A percentile compares a stretch with the other conserved stretches of the same genome.
Evolutionary conservation across 768 basidiomycete species (phyloP).

Genomic region (Panaeolus cyanescens): DNA sequence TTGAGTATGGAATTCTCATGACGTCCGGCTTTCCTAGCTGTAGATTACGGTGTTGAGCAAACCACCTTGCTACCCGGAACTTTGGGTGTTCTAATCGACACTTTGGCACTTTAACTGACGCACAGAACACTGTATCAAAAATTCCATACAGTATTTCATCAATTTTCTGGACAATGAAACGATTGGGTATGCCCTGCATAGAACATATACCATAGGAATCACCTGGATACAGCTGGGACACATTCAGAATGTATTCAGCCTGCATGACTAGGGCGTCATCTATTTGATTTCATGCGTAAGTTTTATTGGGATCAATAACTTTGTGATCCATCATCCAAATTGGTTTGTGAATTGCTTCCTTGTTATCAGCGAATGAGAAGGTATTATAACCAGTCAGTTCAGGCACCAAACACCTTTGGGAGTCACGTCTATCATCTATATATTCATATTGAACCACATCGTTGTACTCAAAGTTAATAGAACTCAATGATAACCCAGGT

Average conservation of each 20-base stretch:
- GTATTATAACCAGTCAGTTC: too few relatives aligned
- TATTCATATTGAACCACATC: background rate
- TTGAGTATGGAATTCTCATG: too few relatives aligned
- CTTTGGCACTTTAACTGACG: too few relatives aligned
- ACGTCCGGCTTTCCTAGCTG: too few relatives aligned
- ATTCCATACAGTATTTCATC: too few relatives aligned
- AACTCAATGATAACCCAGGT: background rate
- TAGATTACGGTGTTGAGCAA: too few relatives aligned
- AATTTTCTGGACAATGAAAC: background rate
- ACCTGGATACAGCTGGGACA: slow-evolving; percentile 12
- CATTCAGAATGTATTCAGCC: background rate
- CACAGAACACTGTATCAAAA: too few relatives aligned
- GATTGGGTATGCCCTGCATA: background rate
- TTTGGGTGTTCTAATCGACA: too few relatives aligned
- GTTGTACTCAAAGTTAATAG: background rate
- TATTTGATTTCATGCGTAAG: background rate
- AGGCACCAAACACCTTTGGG: too few relatives aligned
- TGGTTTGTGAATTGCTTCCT: background rate
- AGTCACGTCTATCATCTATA: background rate
- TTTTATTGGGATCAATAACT: background rate
- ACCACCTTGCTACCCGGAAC: too few relatives aligned
- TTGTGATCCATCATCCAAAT: background rate
- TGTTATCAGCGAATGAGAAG: background rate
- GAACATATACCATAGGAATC: slow-evolving; percentile 2
- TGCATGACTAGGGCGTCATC: slow-evolving; percentile 5